A percentile compares a stretch with the other conserved stretches of the same genome.
Conservation (phyloP, 2,329 filamentous ascomycete genomes). For the Colletotrichum sp. region DNA sequence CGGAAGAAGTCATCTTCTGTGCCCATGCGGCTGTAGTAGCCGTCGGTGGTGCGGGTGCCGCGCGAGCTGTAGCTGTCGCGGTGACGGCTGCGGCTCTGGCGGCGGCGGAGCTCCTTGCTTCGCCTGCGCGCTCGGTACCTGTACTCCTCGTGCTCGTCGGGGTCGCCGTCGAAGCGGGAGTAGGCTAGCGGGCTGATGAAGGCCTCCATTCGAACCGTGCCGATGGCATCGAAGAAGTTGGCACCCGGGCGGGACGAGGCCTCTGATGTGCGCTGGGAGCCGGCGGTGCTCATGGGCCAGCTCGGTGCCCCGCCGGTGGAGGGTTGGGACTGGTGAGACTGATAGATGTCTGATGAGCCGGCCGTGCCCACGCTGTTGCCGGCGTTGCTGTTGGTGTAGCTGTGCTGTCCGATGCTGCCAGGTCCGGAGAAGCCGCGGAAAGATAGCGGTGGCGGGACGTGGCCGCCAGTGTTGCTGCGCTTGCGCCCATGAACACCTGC, state of each 20-base stretch:
- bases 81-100: constrained; percentile 57
- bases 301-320: constrained; percentile 34
- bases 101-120: constrained; percentile 60
- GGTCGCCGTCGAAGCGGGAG: constrained; percentile 49
- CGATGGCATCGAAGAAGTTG: constrained; percentile 85
- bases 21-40: constrained; percentile 51
- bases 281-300: constrained; percentile 49
- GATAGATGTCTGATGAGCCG: constrained; percentile 65
- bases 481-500: constrained; percentile 74
- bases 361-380: constrained; percentile 62
- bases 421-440: constrained; percentile 80
- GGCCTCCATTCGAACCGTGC: constrained; percentile 95
- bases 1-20: constrained; percentile 62
- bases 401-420: constrained; percentile 44
- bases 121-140: constrained; percentile 52
- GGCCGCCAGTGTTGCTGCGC: constrained; percentile 86
- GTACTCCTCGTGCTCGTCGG: constrained; percentile 56
- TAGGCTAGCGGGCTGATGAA: constrained; percentile 76
- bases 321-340: constrained; percentile 56
- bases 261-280: constrained; percentile 59
- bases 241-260: constrained; percentile 52
- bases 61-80: constrained; percentile 56
- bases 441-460: constrained; percentile 70
- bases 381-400: constrained; percentile 60
- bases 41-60: constrained; percentile 50